Percentiles rank a stretch among this genome's conserved stretches.
Evolutionary conservation across 345 rosid species (phyloP).

Genomic region (Gossypium australe): DNA sequence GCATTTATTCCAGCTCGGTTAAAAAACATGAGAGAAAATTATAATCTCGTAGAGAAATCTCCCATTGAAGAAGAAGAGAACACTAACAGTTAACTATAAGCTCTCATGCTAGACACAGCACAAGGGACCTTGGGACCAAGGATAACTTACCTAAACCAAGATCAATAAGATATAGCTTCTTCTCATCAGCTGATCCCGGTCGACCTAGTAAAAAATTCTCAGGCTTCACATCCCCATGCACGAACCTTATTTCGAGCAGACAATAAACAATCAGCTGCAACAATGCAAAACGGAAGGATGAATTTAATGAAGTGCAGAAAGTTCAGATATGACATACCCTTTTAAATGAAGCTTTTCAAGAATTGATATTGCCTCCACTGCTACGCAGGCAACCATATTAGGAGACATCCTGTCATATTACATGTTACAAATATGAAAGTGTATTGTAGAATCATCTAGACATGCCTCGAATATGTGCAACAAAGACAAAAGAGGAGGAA

Average conservation of each 20-base stretch:
- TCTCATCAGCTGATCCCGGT: constrained; percentile 79
- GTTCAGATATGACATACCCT: constrained; percentile 45
- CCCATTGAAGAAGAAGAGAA: not conserved
- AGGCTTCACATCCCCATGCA: constrained; percentile 95
- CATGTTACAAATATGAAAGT: constrained; percentile 16
- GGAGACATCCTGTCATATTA: constrained; percentile 63
- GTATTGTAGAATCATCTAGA: not conserved
- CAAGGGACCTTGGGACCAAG: not conserved
- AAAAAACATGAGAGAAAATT: constrained; percentile 9
- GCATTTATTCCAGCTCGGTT: constrained; percentile 4
- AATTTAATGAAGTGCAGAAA: constrained; percentile 1
- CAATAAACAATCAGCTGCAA: constrained; percentile 15
- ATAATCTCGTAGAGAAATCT: constrained; percentile 2
- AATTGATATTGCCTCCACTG: constrained; percentile 90
- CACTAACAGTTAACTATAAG: not conserved
- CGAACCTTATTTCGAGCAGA: constrained; percentile 51
- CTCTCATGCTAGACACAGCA: not conserved
- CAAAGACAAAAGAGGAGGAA: constrained; percentile 5
- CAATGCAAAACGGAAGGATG: not conserved
- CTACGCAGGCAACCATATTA: constrained; percentile 86
- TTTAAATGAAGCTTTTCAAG: constrained; percentile 77
- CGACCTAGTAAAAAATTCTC: constrained; percentile 89
- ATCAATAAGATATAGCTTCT: constrained; percentile 81
- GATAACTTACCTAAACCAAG: constrained; percentile 74
- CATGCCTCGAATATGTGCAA: not conserved